These are phyloP conservation scores for Apiotrichum montevideense DNA, from an alignment of 1,284 basidiomycete species.

Conservation along the genomic window DNA sequence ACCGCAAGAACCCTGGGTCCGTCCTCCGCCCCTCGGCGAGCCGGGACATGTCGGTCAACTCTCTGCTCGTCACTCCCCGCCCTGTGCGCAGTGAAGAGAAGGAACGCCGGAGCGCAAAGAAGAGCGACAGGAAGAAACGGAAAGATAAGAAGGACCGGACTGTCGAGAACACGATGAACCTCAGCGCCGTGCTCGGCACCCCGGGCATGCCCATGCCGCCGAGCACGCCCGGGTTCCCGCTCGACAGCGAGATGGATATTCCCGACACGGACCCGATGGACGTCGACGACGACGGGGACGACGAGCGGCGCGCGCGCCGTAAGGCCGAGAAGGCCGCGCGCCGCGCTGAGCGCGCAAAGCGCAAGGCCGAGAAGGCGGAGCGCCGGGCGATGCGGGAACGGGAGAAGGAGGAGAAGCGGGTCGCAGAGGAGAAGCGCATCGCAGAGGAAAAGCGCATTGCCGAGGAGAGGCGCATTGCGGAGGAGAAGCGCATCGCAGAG, in stretches of 20 bases:
- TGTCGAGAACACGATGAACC: background rate
- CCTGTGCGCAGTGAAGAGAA: background rate
- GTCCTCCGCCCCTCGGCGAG: background rate
- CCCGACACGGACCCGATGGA: conserved; percentile 1
- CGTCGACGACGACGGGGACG: background rate
- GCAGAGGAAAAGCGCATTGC: background rate
- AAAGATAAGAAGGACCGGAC: background rate
- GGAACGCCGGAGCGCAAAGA: background rate
- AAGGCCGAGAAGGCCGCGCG: conserved; percentile 4
- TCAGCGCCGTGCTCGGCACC: background rate
- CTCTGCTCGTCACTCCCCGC: background rate
- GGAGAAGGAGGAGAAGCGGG: background rate
- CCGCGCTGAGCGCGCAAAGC: background rate
- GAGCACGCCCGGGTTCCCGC: background rate
- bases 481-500: background rate
- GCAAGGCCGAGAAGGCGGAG: background rate
- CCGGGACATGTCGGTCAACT: background rate
- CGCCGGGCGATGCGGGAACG: conserved; percentile 1
- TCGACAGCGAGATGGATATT: background rate
- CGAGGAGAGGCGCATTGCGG: background rate
- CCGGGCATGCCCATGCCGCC: background rate
- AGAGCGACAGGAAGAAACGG: background rate
- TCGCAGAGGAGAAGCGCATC: background rate
- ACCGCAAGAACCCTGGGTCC: background rate
- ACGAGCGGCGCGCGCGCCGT: background rate